phyloP scores from a whole-genome alignment of 805 yeast genomes.

The baker's yeast (Saccharomyces cerevisiae) region DNA sequence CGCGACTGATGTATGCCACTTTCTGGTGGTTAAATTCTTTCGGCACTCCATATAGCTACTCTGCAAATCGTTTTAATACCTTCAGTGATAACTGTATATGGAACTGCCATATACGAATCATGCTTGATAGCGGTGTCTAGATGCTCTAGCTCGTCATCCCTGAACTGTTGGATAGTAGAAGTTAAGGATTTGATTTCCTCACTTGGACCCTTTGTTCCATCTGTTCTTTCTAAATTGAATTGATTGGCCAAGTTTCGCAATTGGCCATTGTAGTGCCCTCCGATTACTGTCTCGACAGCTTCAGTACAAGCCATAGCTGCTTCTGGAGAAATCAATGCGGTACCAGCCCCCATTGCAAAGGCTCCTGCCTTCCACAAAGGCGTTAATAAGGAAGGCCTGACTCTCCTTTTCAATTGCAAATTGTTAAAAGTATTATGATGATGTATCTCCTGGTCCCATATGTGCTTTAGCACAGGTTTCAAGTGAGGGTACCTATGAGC shows the following conservation, averaged over 20 bases:
- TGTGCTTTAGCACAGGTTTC: slow-evolving; percentile 75
- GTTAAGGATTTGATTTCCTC: slow-evolving; percentile 53
- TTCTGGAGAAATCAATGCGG: slow-evolving; percentile 81
- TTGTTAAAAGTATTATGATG: slow-evolving; percentile 81
- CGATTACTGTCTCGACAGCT: slow-evolving; percentile 97
- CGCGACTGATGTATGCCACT: background rate
- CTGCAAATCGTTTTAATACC: slow-evolving; percentile 73
- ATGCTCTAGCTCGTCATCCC: slow-evolving; percentile 95
- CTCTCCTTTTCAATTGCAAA: slow-evolving; percentile 67
- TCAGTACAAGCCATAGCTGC: slow-evolving; percentile 99
- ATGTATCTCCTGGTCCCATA: slow-evolving; percentile 97
- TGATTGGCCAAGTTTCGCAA: slow-evolving; percentile 66
- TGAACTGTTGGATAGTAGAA: slow-evolving; percentile 57
- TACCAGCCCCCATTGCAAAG: slow-evolving; percentile 71
- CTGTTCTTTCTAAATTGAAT: slow-evolving; percentile 40
- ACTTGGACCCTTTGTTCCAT: slow-evolving; percentile 21
- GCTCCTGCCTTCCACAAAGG: slow-evolving; percentile 95
- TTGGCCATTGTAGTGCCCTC: slow-evolving; percentile 90
- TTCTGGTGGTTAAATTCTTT: slow-evolving; percentile 45
- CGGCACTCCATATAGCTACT: slow-evolving; percentile 89
- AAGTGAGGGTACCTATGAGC: slow-evolving; percentile 63
- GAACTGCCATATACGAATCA: slow-evolving; percentile 89
- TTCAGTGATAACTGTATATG: slow-evolving; percentile 83
- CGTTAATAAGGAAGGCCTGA: slow-evolving; percentile 84
- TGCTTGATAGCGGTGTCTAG: slow-evolving; percentile 86